These are phyloP conservation scores for Lentinula edodes DNA, from an alignment of 768 basidiomycete species.

Conservation along the genomic window DNA sequence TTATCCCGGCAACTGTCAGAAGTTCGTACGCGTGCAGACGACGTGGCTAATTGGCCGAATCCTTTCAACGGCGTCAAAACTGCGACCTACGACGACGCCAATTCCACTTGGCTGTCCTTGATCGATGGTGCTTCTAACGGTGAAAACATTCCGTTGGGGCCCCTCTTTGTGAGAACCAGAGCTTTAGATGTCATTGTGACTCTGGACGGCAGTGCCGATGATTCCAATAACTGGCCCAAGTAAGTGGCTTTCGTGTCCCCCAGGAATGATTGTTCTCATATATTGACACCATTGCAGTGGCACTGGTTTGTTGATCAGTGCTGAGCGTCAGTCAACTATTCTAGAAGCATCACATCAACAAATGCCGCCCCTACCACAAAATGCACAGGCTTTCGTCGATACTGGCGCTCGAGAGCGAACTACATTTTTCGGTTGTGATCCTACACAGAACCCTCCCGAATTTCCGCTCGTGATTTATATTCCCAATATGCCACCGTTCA, in stretches of 20 bases:
- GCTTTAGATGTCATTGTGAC: constrained; percentile 72
- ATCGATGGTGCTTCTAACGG: constrained; percentile 71
- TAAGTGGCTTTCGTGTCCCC: constrained; percentile 35
- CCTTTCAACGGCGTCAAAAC: constrained; percentile 49
- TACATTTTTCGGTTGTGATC: constrained; percentile 77
- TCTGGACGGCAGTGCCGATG: constrained; percentile 62
- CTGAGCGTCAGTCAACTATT: constrained; percentile 36
- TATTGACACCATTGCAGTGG: constrained; percentile 36
- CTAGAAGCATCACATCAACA: constrained; percentile 47
- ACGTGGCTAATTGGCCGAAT: constrained; percentile 68
- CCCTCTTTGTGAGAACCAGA: constrained; percentile 64
- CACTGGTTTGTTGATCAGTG: constrained; percentile 39
- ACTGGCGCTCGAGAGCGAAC: constrained; percentile 61
- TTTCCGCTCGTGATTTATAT: constrained; percentile 71
- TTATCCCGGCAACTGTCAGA: constrained; percentile 40
- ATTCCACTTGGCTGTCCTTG: constrained; percentile 50
- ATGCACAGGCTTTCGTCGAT: constrained; percentile 43
- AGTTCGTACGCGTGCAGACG: constrained; percentile 48
- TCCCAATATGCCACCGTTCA: constrained; percentile 66
- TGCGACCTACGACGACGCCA: constrained; percentile 48
- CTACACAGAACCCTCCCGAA: constrained; percentile 39
- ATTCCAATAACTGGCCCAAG: constrained; percentile 63
- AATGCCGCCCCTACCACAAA: constrained; percentile 63
- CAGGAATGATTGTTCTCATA: background rate
- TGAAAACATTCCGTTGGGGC: constrained; percentile 69